A percentile compares a stretch with the other conserved stretches of the same genome.
Evolutionary conservation across 192 early-diverging fungal genomes (phyloP).

Genomic region (Geosiphon pyriformis): DNA sequence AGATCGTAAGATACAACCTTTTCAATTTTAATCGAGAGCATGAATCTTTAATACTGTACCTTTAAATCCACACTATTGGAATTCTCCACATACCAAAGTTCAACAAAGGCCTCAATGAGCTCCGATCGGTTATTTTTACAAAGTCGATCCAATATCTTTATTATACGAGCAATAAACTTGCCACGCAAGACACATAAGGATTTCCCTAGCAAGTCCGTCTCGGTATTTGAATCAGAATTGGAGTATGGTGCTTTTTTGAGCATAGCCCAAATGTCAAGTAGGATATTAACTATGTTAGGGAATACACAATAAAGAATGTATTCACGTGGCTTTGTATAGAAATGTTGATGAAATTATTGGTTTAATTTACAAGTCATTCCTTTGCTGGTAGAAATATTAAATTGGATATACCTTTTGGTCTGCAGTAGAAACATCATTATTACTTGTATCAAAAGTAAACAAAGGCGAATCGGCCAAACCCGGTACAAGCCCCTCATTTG

Average conservation of each 20-base stretch:
- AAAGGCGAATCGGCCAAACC: no score
- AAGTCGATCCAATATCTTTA: slow-evolving; percentile 47
- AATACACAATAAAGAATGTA: slow-evolving; percentile 42
- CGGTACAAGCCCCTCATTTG: no score
- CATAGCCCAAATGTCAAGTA: slow-evolving; percentile 45
- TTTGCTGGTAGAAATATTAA: neutral
- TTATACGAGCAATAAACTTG: slow-evolving; percentile 40
- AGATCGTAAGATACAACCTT: no score
- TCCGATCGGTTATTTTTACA: slow-evolving; percentile 50
- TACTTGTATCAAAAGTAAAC: slow-evolving; percentile 16
- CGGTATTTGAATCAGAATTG: slow-evolving; percentile 17
- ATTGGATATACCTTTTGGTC: slow-evolving; percentile 23
- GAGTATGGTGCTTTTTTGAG: slow-evolving; percentile 23
- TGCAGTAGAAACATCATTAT: slow-evolving; percentile 10
- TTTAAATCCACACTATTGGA: slow-evolving; percentile 38
- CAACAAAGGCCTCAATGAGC: slow-evolving; percentile 57
- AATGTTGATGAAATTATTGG: neutral
- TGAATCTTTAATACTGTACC: no score
- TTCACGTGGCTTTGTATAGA: slow-evolving; percentile 39
- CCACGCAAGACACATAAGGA: slow-evolving; percentile 43
- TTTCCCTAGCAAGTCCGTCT: neutral
- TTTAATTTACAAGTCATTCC: neutral
- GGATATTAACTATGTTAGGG: slow-evolving; percentile 40
- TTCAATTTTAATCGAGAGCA: no score
- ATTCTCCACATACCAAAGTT: slow-evolving; percentile 62